A percentile compares a stretch with the other conserved stretches of the same genome.
These are phyloP conservation scores for Monosporascus sp. DNA, from an alignment of 2,329 filamentous ascomycete genomes.

Conservation along the genomic window DNA sequence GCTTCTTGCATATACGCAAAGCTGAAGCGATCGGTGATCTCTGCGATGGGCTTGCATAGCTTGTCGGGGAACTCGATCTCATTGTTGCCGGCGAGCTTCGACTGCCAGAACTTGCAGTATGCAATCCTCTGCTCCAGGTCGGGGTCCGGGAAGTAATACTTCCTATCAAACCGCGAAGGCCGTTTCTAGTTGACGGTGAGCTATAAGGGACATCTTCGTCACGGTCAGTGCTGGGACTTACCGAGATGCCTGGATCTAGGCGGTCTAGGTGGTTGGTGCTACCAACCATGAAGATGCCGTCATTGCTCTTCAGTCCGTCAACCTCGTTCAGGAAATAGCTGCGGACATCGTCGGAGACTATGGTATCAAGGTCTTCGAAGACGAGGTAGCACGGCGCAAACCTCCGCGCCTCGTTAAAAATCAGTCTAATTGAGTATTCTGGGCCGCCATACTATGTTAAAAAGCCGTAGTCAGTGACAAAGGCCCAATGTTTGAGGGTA, in stretches of 20 bases:
- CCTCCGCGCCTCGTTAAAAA: slow-evolving; percentile 55
- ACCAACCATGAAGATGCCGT: slow-evolving; percentile 66
- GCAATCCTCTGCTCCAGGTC: slow-evolving; percentile 46
- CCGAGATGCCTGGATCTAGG: slow-evolving; percentile 60
- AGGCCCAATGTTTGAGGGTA: too few relatives aligned
- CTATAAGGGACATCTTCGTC: neutral
- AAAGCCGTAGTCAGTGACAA: neutral
- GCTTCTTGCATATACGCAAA: slow-evolving; percentile 68
- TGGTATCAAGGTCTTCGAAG: slow-evolving; percentile 66
- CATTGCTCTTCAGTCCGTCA: slow-evolving; percentile 63
- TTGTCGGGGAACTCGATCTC: slow-evolving; percentile 56
- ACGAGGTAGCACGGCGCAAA: slow-evolving; percentile 65
- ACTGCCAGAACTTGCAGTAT: slow-evolving; percentile 61
- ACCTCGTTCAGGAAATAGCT: slow-evolving; percentile 71
- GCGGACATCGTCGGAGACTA: slow-evolving; percentile 55
- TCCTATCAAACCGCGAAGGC: slow-evolving; percentile 61
- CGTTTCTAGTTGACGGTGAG: slow-evolving; percentile 44
- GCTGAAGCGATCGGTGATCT: slow-evolving; percentile 59
- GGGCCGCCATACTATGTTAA: slow-evolving; percentile 44
- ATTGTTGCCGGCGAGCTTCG: slow-evolving; percentile 49
- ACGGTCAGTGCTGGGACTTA: slow-evolving; percentile 20
- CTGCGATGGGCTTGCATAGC: slow-evolving; percentile 53
- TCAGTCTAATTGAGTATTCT: slow-evolving; percentile 46
- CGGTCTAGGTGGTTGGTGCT: slow-evolving; percentile 62
- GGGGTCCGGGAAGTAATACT: slow-evolving; percentile 60